Conservation (phyloP, 306 rosid genomes). For the Gillenia trifoliata region DNA sequence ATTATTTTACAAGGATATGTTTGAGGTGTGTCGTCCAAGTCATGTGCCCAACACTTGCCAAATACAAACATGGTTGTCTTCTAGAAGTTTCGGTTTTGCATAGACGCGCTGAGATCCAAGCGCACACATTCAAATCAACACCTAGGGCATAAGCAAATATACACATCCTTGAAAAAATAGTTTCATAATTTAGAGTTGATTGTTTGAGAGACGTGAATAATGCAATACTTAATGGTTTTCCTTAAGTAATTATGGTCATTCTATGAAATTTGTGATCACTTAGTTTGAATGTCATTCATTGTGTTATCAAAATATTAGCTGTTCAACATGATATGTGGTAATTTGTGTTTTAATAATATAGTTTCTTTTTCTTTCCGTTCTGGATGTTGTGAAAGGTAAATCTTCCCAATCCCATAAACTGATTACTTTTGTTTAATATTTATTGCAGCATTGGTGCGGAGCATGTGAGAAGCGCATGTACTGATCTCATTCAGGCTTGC, state of each 20-base stretch:
- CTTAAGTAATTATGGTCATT: neutral
- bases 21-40: neutral
- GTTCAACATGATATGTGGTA: neutral
- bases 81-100: neutral
- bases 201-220: neutral
- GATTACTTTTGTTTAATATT: conserved; percentile 8
- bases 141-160: neutral
- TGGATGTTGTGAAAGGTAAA: neutral
- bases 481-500: conserved; percentile 43
- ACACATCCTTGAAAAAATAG: neutral
- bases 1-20: neutral
- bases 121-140: neutral
- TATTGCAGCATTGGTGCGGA: conserved; percentile 57
- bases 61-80: no score
- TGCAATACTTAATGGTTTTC: neutral
- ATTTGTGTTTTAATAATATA: neutral
- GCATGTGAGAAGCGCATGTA: conserved; percentile 41
- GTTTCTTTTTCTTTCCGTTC: neutral
- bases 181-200: neutral
- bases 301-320: neutral
- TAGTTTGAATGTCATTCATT: neutral
- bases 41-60: no score
- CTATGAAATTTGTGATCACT: neutral
- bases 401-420: conserved; percentile 6
- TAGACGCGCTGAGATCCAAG: neutral